Base-by-base conservation (phyloP, 805 yeast genomes). In the Citeromyces nyonsensis region DNA sequence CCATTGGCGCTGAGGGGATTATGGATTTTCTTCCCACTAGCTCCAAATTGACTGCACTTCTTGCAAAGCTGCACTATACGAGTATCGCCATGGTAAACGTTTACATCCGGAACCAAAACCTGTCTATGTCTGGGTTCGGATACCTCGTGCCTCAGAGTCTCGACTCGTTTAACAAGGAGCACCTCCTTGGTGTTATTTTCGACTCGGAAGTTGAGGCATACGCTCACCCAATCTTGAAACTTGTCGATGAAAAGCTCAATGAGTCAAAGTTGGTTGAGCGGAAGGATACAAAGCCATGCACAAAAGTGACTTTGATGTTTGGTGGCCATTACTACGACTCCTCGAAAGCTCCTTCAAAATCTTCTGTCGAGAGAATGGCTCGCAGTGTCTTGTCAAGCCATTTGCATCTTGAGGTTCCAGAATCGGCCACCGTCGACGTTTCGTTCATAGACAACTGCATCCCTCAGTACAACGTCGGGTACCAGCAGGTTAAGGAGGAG, bases 301-400 rank as follows among this genome's bases (percentile, higher is more conserved):
- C 84, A 4, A 83, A 80, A 42, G 47, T 86, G 35, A 91, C 98
- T 0, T 66, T 83, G 15, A 88, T 88, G 96, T 56, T 85, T 42
- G 96, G 96, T 4, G 96, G 96, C 1, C 82, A 79, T 44, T 62
- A 43, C 29, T 38, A 13, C 15, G 30, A 32, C 10, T 13, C 35
- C 9, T 24, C 33, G 15, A 29, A 25, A 3, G 37, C 34, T 10
- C 14, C 31, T 5, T 26, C 22, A n/a, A 25, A 20, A 3, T 35
- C 33, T 13, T 27, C 40, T 8, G 30, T 38, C 25, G 25, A 32
- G 24, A 22, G 24, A 3, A 29, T 30, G 34, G 30, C 35, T 25
- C 28, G 57, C 22, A 37, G 42, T 5, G 65, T 60, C 3, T 45
- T 74, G 10, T 36, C 45, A 33, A 47, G 52, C 28, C 63, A 65